phyloP scores from a whole-genome alignment of 2,329 filamentous ascomycete species.

The Fusarium tricinctum region DNA sequence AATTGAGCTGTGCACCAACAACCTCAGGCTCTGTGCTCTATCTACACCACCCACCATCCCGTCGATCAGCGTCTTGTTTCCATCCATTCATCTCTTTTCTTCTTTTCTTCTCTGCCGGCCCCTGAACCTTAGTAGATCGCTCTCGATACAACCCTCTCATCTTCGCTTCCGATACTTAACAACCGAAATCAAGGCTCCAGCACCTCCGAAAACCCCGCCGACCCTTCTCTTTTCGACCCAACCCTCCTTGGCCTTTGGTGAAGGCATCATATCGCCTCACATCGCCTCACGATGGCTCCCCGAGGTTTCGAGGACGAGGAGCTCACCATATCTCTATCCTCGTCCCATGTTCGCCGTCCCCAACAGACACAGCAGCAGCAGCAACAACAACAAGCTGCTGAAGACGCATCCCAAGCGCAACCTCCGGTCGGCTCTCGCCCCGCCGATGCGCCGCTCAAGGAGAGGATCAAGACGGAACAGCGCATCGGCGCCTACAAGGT shows the following conservation, averaged over 20 bases:
- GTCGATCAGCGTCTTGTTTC: constrained; percentile 32
- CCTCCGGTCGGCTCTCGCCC: constrained; percentile 45
- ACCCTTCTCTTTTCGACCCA: constrained; percentile 24
- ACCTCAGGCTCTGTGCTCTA: neutral
- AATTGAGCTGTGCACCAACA: neutral
- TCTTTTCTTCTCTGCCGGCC: neutral
- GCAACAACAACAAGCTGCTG: constrained; percentile 44
- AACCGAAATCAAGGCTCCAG: constrained; percentile 14
- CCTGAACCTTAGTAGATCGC: neutral
- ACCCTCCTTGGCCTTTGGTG: constrained; percentile 37
- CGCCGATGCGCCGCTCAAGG: constrained; percentile 54
- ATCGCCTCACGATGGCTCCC: constrained; percentile 61
- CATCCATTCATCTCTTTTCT: constrained; percentile 6
- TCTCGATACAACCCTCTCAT: constrained; percentile 1
- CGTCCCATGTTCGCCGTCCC: constrained; percentile 71
- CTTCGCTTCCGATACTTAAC: constrained; percentile 9
- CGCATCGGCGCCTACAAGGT: constrained; percentile 93
- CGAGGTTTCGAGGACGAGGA: constrained; percentile 82
- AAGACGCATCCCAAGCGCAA: constrained; percentile 45
- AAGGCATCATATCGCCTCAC: constrained; percentile 38
- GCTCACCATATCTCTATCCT: constrained; percentile 81
- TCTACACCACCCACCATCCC: constrained; percentile 14
- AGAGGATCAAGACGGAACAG: constrained; percentile 77
- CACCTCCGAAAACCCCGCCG: constrained; percentile 30
- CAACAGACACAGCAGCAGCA: constrained; percentile 51